A percentile compares a stretch with the other conserved stretches of the same genome.
These are phyloP conservation scores for Pythium aquatile DNA, from an alignment of 352 stramenopile species.

Conservation along the genomic window DNA sequence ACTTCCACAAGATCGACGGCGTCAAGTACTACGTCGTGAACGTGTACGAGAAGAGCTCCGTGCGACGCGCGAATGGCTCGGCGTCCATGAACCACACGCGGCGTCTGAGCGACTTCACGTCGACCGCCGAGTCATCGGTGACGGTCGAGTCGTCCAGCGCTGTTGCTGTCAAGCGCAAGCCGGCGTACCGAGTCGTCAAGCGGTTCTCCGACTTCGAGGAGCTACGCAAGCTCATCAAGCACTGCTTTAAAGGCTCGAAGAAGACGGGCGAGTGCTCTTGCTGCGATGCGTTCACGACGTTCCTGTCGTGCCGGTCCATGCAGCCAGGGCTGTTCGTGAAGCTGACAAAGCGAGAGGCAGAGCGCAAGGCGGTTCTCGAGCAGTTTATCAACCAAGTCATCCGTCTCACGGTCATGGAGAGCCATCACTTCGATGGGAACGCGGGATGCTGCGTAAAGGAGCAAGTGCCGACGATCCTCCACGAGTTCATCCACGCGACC, in stretches of 20 bases:
- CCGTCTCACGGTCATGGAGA: constrained; percentile 20
- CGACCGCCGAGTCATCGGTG: constrained; percentile 4
- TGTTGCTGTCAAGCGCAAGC: constrained; percentile 13
- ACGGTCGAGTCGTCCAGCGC: neutral
- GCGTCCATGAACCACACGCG: constrained; percentile 1
- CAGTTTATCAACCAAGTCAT: constrained; percentile 28
- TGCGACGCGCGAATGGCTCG: constrained; percentile 6
- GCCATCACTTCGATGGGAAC: neutral
- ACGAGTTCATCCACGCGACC: constrained; percentile 20
- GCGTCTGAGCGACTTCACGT: constrained; percentile 17
- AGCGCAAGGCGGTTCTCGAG: constrained; percentile 21
- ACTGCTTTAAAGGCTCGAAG: constrained; percentile 6
- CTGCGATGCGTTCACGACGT: constrained; percentile 28
- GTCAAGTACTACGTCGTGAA: constrained; percentile 60
- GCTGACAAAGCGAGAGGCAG: constrained; percentile 18
- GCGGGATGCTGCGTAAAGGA: constrained; percentile 18
- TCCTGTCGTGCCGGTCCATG: constrained; percentile 26
- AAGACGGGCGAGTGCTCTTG: constrained; percentile 21
- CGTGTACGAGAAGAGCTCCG: constrained; percentile 47
- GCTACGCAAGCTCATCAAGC: constrained; percentile 25
- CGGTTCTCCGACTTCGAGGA: constrained; percentile 27
- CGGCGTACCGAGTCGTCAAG: constrained; percentile 23
- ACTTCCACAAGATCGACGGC: constrained; percentile 41
- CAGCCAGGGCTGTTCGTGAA: constrained; percentile 22
- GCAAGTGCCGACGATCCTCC: constrained; percentile 6